Evolutionary conservation across 2,329 filamentous ascomycete species (phyloP).

Genomic region (Cladophialophora carrionii): DNA sequence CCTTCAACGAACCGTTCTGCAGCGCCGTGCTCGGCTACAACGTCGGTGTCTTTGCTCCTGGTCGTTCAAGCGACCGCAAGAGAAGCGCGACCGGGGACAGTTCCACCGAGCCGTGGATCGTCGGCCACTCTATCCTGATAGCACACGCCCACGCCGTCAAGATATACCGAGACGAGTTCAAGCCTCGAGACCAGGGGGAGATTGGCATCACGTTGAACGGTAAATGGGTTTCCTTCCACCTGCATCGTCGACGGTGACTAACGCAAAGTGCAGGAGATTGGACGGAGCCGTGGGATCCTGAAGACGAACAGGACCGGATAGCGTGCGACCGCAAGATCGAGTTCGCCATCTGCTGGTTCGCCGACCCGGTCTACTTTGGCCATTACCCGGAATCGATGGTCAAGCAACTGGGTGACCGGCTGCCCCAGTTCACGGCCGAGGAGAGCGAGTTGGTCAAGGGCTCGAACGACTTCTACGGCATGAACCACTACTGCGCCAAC

Average conservation of each 20-base stretch:
- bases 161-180: conserved; percentile 81
- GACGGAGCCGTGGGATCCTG: conserved; percentile 79
- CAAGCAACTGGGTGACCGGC: conserved; percentile 74
- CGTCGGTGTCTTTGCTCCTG: conserved; percentile 76
- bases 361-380: conserved; percentile 82
- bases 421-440: conserved; percentile 73
- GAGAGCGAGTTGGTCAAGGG: conserved; percentile 75
- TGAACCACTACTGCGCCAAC: conserved; percentile 92
- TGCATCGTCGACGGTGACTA: neutral
- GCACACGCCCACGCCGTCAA: conserved; percentile 81
- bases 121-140: conserved; percentile 77
- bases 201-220: conserved; percentile 89
- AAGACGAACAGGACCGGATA: conserved; percentile 73
- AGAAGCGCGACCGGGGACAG: conserved; percentile 74
- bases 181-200: conserved; percentile 69
- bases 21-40: conserved; percentile 79
- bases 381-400: conserved; percentile 83
- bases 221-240: conserved; percentile 42
- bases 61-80: conserved; percentile 74
- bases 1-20: conserved; percentile 90
- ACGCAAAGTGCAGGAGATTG: conserved; percentile 62
- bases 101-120: conserved; percentile 77
- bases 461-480: conserved; percentile 92
- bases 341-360: conserved; percentile 86
- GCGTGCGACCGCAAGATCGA: conserved; percentile 81